These are phyloP conservation scores for Phoma sp. DNA, from an alignment of 2,329 filamentous ascomycete species.

Conservation along the genomic window DNA sequence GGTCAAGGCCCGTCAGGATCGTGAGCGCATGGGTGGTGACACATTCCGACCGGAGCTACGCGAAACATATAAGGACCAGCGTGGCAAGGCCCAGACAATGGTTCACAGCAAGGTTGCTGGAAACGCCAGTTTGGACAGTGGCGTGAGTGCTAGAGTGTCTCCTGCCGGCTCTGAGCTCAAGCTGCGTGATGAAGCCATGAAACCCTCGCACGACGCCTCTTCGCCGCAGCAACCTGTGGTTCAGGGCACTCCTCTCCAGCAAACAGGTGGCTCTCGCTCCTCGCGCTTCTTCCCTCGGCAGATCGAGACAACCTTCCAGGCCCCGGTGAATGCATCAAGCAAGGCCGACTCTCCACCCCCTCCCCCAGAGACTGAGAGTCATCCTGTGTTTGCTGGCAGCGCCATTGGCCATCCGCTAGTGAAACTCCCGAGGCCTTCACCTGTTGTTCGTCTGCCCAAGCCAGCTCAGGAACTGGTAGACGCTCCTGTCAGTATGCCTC, in stretches of 20 bases:
- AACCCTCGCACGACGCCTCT: slow-evolving; percentile 31
- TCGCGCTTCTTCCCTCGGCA: slow-evolving; percentile 50
- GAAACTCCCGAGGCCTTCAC: slow-evolving; percentile 72
- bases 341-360: slow-evolving; percentile 51
- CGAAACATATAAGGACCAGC: slow-evolving; percentile 42
- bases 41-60: slow-evolving; percentile 42
- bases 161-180: slow-evolving; percentile 26
- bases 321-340: slow-evolving; percentile 25
- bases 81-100: slow-evolving; percentile 40
- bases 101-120: slow-evolving; percentile 37
- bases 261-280: slow-evolving; percentile 37
- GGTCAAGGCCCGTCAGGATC: slow-evolving; percentile 36
- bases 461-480: slow-evolving; percentile 43
- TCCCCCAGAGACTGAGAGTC: slow-evolving; percentile 75
- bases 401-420: slow-evolving; percentile 69
- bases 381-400: slow-evolving; percentile 76
- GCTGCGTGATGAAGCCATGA: slow-evolving; percentile 37
- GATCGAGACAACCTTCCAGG: slow-evolving; percentile 31
- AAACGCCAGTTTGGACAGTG: slow-evolving; percentile 18
- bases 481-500: slow-evolving; percentile 52
- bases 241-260: slow-evolving; percentile 35
- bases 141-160: slow-evolving; percentile 20
- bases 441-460: slow-evolving; percentile 83
- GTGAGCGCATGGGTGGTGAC: slow-evolving; percentile 38
- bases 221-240: slow-evolving; percentile 29